Conservation (phyloP, 1,284 basidiomycete genomes). For the Microbotryum lychnidis-dioicae region DNA sequence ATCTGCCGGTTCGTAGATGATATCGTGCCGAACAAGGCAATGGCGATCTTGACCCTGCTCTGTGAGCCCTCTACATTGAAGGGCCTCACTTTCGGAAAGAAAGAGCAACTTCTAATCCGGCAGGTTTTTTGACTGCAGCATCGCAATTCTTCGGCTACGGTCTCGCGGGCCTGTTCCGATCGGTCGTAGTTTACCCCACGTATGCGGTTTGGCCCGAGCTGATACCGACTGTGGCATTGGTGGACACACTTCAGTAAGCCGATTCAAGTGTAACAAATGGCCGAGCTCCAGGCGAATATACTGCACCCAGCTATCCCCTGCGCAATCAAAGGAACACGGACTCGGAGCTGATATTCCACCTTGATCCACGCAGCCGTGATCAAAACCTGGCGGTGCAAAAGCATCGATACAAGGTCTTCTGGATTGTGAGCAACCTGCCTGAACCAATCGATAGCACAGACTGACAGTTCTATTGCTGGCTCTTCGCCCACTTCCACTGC, state of each 20-base stretch:
- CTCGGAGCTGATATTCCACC: slow-evolving; percentile 52
- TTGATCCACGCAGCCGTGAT: slow-evolving; percentile 46
- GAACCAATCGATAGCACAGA: too few species aligned
- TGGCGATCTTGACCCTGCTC: slow-evolving; percentile 28
- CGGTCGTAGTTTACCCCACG: slow-evolving; percentile 31
- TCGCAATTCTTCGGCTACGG: slow-evolving; percentile 19
- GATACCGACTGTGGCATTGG: slow-evolving; percentile 49
- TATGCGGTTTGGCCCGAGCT: slow-evolving; percentile 23
- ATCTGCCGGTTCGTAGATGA: slow-evolving; percentile 45
- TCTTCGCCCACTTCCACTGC: too few species aligned
- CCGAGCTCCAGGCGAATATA: background rate
- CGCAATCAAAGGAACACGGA: slow-evolving; percentile 44
- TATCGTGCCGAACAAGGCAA: slow-evolving; percentile 49
- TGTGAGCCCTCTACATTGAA: background rate
- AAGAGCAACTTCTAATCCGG: too few species aligned
- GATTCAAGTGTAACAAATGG: background rate
- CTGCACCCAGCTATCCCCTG: slow-evolving; percentile 36
- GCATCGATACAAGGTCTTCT: slow-evolving; percentile 35
- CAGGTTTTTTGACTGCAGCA: background rate
- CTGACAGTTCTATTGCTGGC: too few species aligned
- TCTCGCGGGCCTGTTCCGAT: slow-evolving; percentile 25
- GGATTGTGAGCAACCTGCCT: slow-evolving; percentile 14
- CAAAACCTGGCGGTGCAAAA: slow-evolving; percentile 36
- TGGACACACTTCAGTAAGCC: slow-evolving; percentile 48
- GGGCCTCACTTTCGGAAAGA: too few species aligned